Percentiles rank a stretch among this genome's conserved stretches.
These are phyloP conservation scores for Macaranga tanarius DNA, from an alignment of 441 rosid genomes.

Conservation along the genomic window DNA sequence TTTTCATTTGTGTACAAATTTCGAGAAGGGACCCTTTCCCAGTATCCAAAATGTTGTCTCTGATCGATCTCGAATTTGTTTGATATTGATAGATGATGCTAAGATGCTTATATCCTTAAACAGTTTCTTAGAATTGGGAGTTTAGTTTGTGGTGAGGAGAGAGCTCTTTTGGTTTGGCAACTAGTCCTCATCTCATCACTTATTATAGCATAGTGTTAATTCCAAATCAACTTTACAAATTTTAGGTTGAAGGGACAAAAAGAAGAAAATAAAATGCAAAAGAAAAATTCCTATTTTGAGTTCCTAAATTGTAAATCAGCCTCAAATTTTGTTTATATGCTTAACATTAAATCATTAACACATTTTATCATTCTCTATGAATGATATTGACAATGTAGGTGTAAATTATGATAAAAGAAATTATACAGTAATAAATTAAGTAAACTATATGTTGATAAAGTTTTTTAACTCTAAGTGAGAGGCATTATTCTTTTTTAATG, in stretches of 20 bases:
- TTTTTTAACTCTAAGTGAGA: too few species aligned
- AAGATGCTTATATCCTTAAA: neutral
- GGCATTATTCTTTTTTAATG: too few species aligned
- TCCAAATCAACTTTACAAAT: neutral
- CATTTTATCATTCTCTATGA: too few species aligned
- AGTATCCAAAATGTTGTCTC: slow-evolving; percentile 17
- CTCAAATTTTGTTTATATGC: too few species aligned
- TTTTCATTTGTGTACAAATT: neutral
- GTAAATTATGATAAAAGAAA: too few species aligned
- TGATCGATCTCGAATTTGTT: neutral
- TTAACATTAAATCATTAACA: too few species aligned
- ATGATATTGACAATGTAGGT: too few species aligned
- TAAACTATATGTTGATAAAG: too few species aligned
- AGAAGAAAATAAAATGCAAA: neutral
- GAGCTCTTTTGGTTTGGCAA: neutral
- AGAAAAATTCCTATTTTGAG: too few species aligned
- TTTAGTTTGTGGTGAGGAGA: neutral
- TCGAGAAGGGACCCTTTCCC: neutral
- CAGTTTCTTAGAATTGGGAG: neutral
- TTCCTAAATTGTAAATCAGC: too few species aligned
- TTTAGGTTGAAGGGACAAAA: neutral
- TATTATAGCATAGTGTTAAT: neutral
- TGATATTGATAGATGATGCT: slow-evolving; percentile 22
- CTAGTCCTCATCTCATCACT: neutral
- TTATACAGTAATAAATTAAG: too few species aligned